Base-by-base conservation (phyloP, 1,284 basidiomycete species). In the Irpex sp. region DNA sequence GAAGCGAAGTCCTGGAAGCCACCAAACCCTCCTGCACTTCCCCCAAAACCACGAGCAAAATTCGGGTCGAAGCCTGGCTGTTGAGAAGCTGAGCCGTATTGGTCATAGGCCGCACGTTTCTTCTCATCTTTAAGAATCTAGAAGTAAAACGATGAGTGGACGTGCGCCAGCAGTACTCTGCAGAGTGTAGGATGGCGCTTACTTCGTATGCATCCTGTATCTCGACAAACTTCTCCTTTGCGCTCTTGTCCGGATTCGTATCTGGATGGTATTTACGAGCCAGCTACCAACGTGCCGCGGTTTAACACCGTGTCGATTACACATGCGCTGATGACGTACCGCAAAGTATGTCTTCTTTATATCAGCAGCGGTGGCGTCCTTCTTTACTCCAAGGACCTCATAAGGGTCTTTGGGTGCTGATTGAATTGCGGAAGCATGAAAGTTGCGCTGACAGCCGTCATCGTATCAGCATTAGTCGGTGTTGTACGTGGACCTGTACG, bases 221-320 rank as follows among this genome's bases (percentile, higher is more conserved):
- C 76, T 99, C 96, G 36, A 97, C 86, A 76, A 99, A 99, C 73
- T 93, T 93, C 66, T 94, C 93, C 71, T 94, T 92, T 0, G 97
- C 94, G 57, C 83, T 83, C 70, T 93, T 90, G 74, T 98, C 95
- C 64, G 95, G 93, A 78, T 95, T 98, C 19, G 95, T 95, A 73
- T 99, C 97, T 0, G 97, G 97, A 77, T 99, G 97, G 73, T 90
- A 98, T 81, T 98, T 97, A 66, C 97, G 93, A 35, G 97, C 97
- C 67, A 99, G 90, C 93, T 98, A 70, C 39, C 55, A 36, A 55
- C 39, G 61, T 61, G 46, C 17, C 8, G 65, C 61, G 36, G 31
- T 36, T 57, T 15, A 59, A 63, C 55, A 59, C 6, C 31, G 31
- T 21, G 60, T 11, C 6, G 35, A 5, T 21, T 7, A 60, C 39